Conservation (phyloP, 352 stramenopile genomes). For the Phytophthora colocasiae region DNA sequence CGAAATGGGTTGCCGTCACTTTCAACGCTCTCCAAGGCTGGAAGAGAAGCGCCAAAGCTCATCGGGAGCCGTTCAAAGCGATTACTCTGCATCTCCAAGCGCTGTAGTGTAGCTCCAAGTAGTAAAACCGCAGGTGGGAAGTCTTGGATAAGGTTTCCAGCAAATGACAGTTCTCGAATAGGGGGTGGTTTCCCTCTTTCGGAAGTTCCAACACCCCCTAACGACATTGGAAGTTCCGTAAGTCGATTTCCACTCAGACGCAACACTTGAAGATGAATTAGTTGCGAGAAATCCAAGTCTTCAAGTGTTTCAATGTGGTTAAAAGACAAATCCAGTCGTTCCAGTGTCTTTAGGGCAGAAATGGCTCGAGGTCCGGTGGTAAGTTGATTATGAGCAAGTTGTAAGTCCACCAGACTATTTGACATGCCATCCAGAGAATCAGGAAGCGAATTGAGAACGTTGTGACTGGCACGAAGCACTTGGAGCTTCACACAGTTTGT, state of each 20-base stretch:
- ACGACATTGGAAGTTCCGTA: slow-evolving; percentile 44
- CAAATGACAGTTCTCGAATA: slow-evolving; percentile 64
- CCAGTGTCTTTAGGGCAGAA: slow-evolving; percentile 34
- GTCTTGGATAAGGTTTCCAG: slow-evolving; percentile 60
- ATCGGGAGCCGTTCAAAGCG: slow-evolving; percentile 66
- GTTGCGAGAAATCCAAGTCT: slow-evolving; percentile 47
- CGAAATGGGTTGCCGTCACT: slow-evolving; percentile 81
- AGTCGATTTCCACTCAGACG: slow-evolving; percentile 63
- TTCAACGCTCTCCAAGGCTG: slow-evolving; percentile 50
- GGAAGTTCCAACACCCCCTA: slow-evolving; percentile 33
- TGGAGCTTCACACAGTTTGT: slow-evolving; percentile 46
- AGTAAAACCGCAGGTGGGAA: slow-evolving; percentile 53
- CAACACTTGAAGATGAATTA: slow-evolving; percentile 46
- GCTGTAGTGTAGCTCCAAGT: slow-evolving; percentile 51
- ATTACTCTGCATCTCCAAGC: slow-evolving; percentile 76
- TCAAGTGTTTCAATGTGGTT: slow-evolving; percentile 64
- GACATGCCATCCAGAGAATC: slow-evolving; percentile 44
- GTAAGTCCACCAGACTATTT: slow-evolving; percentile 39
- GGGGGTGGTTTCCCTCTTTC: slow-evolving; percentile 16
- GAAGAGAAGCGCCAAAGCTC: slow-evolving; percentile 58
- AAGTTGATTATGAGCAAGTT: slow-evolving; percentile 69
- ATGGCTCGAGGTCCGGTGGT: slow-evolving; percentile 34
- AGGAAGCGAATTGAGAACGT: slow-evolving; percentile 49
- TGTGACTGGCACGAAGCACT: slow-evolving; percentile 57
- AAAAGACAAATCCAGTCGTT: slow-evolving; percentile 71